phyloP scores from a whole-genome alignment of 2,329 filamentous ascomycete genomes.

The Exserohilum rostratum region DNA sequence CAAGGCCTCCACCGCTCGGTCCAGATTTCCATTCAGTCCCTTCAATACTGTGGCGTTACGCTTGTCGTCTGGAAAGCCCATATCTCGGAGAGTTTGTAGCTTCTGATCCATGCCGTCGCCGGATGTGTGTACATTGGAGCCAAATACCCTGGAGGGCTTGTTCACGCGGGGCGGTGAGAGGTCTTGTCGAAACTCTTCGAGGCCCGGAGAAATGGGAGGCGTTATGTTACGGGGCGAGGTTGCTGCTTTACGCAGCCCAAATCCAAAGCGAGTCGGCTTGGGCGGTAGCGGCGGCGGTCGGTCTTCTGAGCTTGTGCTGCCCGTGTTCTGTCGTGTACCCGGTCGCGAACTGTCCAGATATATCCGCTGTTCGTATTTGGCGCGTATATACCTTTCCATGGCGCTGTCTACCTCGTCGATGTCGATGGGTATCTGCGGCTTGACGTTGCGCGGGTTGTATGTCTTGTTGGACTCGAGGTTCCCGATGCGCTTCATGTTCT shows the following conservation, averaged over 20 bases:
- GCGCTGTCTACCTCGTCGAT: conserved; percentile 90
- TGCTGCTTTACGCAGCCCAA: conserved; percentile 72
- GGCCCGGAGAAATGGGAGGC: conserved; percentile 41
- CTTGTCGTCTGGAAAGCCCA: conserved; percentile 88
- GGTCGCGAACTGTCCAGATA: conserved; percentile 51
- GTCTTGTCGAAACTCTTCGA: conserved; percentile 42
- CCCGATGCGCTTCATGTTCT: conserved; percentile 95
- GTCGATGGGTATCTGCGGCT: conserved; percentile 84
- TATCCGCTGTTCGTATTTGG: conserved; percentile 81
- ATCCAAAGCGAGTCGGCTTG: conserved; percentile 66
- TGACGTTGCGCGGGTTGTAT: conserved; percentile 85
- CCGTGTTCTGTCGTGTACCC: conserved; percentile 60
- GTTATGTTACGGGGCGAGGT: conserved; percentile 68
- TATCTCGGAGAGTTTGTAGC: conserved; percentile 76
- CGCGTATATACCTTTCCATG: conserved; percentile 93
- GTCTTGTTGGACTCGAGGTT: conserved; percentile 84
- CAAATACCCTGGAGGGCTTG: conserved; percentile 71
- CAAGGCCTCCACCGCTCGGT: conserved; percentile 83
- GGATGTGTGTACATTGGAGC: conserved; percentile 65
- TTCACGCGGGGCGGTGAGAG: conserved; percentile 55
- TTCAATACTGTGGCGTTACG: conserved; percentile 82
- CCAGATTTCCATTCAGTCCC: conserved; percentile 81
- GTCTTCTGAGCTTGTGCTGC: conserved; percentile 62
- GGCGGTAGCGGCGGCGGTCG: conserved; percentile 64
- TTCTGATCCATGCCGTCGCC: conserved; percentile 74